phyloP scores from a whole-genome alignment of 768 basidiomycete genomes.

The Tulasnella sp. region DNA sequence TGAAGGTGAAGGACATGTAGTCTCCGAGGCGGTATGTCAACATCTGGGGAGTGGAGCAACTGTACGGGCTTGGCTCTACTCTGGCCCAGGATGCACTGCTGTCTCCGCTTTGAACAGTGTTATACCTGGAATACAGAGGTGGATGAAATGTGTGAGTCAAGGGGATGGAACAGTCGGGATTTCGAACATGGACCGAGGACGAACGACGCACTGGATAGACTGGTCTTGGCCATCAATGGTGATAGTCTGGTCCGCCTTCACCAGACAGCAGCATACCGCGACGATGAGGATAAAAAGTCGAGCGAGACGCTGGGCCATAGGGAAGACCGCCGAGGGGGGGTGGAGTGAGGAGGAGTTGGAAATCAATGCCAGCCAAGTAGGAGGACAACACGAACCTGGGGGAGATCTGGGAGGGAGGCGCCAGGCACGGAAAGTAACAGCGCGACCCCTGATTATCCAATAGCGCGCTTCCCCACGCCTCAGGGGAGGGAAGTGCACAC shows the following conservation, averaged over 20 bases:
- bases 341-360: neutral
- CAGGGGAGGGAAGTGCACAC: neutral
- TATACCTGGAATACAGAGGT: neutral
- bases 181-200: neutral
- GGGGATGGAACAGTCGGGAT: neutral
- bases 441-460: neutral
- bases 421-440: neutral
- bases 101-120: neutral
- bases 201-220: neutral
- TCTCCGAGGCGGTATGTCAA: neutral
- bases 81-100: neutral
- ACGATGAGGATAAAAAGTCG: neutral
- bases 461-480: neutral
- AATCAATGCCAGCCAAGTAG: neutral
- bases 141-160: neutral
- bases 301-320: neutral
- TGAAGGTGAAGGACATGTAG: neutral
- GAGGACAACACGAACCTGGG: neutral
- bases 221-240: slow-evolving; percentile 2
- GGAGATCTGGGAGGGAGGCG: neutral
- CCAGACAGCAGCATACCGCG: neutral
- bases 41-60: neutral
- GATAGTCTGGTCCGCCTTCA: neutral
- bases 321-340: neutral
- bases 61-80: neutral